Base-by-base conservation (phyloP, 2,329 filamentous ascomycete species). In the Tolypocladium inflatum region DNA sequence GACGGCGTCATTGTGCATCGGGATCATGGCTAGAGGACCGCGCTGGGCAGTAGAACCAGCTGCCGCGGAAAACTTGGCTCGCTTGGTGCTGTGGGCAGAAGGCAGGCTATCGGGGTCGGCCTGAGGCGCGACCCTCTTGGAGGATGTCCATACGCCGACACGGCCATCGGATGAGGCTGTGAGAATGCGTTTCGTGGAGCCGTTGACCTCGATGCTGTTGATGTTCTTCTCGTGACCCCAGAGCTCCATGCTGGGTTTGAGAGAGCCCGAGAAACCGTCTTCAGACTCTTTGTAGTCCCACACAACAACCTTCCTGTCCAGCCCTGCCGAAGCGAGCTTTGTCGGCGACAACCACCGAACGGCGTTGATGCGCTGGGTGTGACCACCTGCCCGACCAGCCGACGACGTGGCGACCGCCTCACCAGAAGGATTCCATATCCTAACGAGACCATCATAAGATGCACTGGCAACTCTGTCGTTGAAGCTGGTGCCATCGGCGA, bases 341-440 rank as follows among this genome's bases (percentile, higher is more conserved):
- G 82, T 85, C 5, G 87, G 80, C 3, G 89, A 89, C 54, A 97
- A 73, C 77, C 94, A 97, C 66, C 86, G 90, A 37, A 88, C 90
- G n/a, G 87, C 80, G 71, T 93, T 95, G 68, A 93, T 79, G 60
- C 88, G 86, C 48, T 88, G 84, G 11, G 82, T 84, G 74, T 96
- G 91, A 11, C 90, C 89, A 55, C 89, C 88, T 41, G 83, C 81
- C 59, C 80, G 80, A 9, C 80, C 80, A 3, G 84, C 80, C 2
- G 85, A 76, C 2, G 91, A 93, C 0, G 88, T 90, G 4, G 90
- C 89, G 58, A 96, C 78, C n/a, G 88, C 78, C 61, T 94, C 82
- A n/a, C 90, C 91, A 0, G 91, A 92, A 63, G 87, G 86, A 66
- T 94, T 89, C 93, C 94, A 99, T 62, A 97, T 81, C 63, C 92